Evolutionary conservation across 2,329 filamentous ascomycete genomes (phyloP).

Genomic region (Fusarium sp.): DNA sequence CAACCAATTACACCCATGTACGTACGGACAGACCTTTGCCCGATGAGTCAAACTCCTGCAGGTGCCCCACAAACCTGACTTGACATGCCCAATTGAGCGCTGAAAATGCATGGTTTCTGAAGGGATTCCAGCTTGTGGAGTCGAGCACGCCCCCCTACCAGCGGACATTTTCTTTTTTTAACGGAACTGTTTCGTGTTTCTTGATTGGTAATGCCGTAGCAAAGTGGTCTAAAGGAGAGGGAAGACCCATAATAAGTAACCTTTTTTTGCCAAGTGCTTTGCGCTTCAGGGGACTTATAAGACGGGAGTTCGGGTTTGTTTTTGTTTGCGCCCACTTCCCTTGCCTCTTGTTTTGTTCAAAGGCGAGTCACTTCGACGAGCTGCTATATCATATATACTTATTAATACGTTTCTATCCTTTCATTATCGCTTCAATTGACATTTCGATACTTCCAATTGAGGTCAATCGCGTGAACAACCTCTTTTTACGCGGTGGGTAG

Average conservation of each 20-base stretch:
- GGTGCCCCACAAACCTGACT: conserved; percentile 20
- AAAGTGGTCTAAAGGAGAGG: not conserved
- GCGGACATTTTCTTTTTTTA: conserved; percentile 21
- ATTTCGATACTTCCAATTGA: conserved; percentile 1
- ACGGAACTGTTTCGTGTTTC: conserved; percentile 6
- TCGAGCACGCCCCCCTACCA: not conserved
- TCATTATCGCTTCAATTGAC: not conserved
- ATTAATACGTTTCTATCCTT: conserved; percentile 5
- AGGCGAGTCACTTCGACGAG: conserved; percentile 13
- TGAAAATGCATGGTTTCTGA: conserved; percentile 10
- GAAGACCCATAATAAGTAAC: conserved; percentile 27
- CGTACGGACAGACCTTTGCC: not conserved
- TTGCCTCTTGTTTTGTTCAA: conserved; percentile 21
- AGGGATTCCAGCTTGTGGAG: conserved; percentile 28
- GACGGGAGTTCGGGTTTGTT: conserved; percentile 33
- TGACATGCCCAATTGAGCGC: not conserved
- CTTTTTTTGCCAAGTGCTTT: conserved; percentile 10
- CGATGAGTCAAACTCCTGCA: conserved; percentile 25
- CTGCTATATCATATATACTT: conserved; percentile 18
- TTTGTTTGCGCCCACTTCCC: conserved; percentile 22
- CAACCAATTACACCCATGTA: conserved; percentile 12
- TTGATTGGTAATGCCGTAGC: conserved; percentile 33
- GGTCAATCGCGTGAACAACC: not conserved
- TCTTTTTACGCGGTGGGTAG: conserved; percentile 42
- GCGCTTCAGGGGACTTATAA: conserved; percentile 31